Conservation (phyloP, 2,329 filamentous ascomycete genomes). For the Cladophialophora carrionii region DNA sequence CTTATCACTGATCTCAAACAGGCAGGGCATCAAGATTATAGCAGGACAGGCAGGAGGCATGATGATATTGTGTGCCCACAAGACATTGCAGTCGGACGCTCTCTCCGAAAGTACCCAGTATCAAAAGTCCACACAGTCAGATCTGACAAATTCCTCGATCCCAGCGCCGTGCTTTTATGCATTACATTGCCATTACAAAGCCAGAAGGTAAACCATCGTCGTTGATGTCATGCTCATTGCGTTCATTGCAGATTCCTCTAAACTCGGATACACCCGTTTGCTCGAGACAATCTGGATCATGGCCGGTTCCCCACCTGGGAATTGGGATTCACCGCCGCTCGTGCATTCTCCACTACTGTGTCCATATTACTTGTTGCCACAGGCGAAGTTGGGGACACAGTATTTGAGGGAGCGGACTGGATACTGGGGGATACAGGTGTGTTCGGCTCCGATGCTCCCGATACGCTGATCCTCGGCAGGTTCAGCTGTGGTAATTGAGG, state of each 20-base stretch:
- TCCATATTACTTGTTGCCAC: not conserved
- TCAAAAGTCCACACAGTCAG: not conserved
- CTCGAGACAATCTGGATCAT: not conserved
- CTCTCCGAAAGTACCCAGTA: not conserved
- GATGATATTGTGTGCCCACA: not conserved
- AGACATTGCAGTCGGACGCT: not conserved
- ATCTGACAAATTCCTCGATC: not conserved
- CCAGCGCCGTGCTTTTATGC: slow-evolving; percentile 20
- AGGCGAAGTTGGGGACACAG: slow-evolving; percentile 6
- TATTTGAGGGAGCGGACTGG: slow-evolving; percentile 11
- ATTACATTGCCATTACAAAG: not conserved
- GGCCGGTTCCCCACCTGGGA: not conserved
- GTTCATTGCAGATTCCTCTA: not conserved
- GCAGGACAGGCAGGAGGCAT: not conserved
- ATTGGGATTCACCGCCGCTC: not conserved
- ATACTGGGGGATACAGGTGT: slow-evolving; percentile 28
- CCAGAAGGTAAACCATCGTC: not conserved
- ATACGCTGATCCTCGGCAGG: slow-evolving; percentile 37
- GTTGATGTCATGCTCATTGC: slow-evolving; percentile 11
- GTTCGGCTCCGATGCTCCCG: slow-evolving; percentile 37
- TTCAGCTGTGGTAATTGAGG: slow-evolving; percentile 33
- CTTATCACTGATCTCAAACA: not conserved
- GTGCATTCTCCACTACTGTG: not conserved
- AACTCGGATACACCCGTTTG: not conserved
- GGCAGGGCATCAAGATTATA: not conserved